Conservation (phyloP, 495 filamentous ascomycete genomes). For the Venustampulla echinocandica region DNA sequence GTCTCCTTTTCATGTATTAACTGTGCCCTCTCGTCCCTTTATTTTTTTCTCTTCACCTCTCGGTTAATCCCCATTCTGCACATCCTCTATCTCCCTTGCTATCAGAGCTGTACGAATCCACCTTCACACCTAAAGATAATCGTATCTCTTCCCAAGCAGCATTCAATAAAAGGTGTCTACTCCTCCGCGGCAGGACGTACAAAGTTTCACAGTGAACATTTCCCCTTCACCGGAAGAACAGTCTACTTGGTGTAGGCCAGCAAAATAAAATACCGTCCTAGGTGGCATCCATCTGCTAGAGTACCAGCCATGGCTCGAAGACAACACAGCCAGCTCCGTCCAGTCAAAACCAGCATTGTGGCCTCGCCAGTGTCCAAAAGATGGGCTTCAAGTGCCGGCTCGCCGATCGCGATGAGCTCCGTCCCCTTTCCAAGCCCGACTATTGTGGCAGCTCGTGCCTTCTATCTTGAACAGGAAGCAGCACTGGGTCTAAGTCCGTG, state of each 20-base stretch:
- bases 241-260: background rate
- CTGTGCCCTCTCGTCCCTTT: too few relatives aligned
- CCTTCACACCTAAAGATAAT: conserved; percentile 4
- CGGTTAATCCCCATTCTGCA: too few relatives aligned
- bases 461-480: conserved; percentile 9
- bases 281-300: background rate
- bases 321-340: background rate
- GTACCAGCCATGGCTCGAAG: background rate
- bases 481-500: conserved; percentile 1
- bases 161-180: too few relatives aligned
- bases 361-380: background rate
- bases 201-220: too few relatives aligned
- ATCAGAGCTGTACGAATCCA: conserved; percentile 9
- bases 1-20: too few relatives aligned
- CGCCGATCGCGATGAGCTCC: too few relatives aligned
- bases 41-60: too few relatives aligned
- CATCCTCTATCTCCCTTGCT: conserved; percentile 1
- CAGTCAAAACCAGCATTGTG: background rate
- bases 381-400: too few relatives aligned
- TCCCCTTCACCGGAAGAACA: background rate
- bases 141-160: too few relatives aligned
- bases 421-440: conserved; percentile 15
- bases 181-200: too few relatives aligned
- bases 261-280: background rate
- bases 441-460: conserved; percentile 16